Evolutionary conservation across 2,329 filamentous ascomycete species (phyloP), one percentile per base, ranked within the genome.

Genomic region (Pestalotiopsis sp.): DNA sequence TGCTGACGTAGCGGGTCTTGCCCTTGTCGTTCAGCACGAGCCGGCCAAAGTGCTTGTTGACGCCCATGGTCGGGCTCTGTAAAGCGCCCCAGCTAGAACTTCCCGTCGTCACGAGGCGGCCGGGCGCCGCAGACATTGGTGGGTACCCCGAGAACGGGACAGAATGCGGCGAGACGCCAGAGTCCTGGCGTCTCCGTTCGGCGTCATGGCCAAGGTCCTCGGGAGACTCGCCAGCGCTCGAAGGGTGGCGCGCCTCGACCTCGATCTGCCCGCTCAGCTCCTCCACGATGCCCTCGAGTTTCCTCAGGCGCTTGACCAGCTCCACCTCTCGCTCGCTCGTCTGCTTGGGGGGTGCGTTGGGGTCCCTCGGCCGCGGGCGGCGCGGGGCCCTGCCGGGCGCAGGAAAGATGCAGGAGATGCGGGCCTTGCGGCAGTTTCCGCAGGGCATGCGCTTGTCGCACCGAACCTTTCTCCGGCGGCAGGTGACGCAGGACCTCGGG

Each of bases 391-490:
- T 86, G 11, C 92, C 92, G 0, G 92, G 92, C 2, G 91, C 90
- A 1, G 92, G 92, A 76, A 93, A 94, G 63, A 93, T 82, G 78
- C 92, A 94, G 72, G 91, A 87, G 68, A 92, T 92, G 73, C 90
- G 83, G 55, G 90, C 91, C 71, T 91, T 88, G 57, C 87, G 87
- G 78, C 92, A 94, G 78, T 94, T 94, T 74, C 89, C 89, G 79
- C 92, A 94, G 17, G 92, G 91, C 83, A 93, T 89, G 74, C 88
- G 86, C 82, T 94, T 94, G 82, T 94, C 91, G 84, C 92, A 94
- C 75, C 91, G 91, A 67, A 94, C 92, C 75, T 90, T 90, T 59
- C 88, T 81, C 60, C 82, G 79, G 3, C 86, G 78, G 73, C 86
- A 88, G 36, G 85, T 87, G 17, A 87, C 82, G 71, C 86, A 87